Evolutionary conservation across 2,329 filamentous ascomycete species (phyloP), one percentile per base, ranked within the genome.

Genomic region (Fusarium pseudocircinatum): DNA sequence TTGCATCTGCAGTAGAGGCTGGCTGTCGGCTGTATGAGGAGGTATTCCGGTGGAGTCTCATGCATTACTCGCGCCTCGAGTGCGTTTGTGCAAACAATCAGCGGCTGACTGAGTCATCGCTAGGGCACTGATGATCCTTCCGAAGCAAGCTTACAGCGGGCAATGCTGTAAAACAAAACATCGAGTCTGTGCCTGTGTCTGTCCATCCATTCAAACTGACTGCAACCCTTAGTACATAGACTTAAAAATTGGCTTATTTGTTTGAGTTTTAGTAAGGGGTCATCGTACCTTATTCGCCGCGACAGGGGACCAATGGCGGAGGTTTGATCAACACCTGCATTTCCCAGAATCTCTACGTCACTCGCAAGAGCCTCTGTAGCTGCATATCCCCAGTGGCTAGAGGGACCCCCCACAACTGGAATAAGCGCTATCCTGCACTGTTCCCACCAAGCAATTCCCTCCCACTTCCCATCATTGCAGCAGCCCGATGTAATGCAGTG

Each of bases 161-260:
- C 24, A 59, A 65, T 44, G 20, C 47, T 52, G 16, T 34, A 53
- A 69, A 61, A 62, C 70, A 36, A 68, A 60, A 37, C 34, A 67
- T 28, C 24, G 15, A 24, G 28, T 26, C n/a, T 24, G 24, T 50
- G 28, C 11, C 32, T 24, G 24, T 50, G 28, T 9, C 32, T 24
- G 34, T 59, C n/a, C 42, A 32, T 50, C 28, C 47, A 15, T 50
- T 50, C 42, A 36, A 18, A n/a, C 24, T 32, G 22, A 49, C 44
- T 36, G 40, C 32, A 47, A 53, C 34, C 36, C n/a, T 43, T n/a
- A 54, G 50, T 54, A 63, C 39, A 71, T 74, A 72, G 70, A 39
- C 67, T 73, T 73, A 73, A 72, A 72, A 61, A 72, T 73, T 74
- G 71, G 67, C 71, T 74, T 74, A 68, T 67, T 73, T 69, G 61